Conservation (phyloP, 306 rosid species). For the Vigna angularis region DNA sequence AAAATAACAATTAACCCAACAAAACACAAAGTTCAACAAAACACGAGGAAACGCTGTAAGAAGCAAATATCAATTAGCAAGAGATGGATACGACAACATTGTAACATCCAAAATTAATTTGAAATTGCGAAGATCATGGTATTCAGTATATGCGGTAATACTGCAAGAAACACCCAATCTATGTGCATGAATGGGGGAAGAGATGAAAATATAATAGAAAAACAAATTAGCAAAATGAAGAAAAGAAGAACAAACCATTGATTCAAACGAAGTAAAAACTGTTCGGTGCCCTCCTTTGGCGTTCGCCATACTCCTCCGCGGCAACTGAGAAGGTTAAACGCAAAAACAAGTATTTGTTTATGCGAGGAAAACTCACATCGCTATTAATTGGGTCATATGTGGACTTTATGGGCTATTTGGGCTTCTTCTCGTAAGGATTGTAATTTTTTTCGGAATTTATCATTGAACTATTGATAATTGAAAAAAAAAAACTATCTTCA, state of each 20-base stretch:
- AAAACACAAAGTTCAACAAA: neutral
- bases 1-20: neutral
- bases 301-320: neutral
- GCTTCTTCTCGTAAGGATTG: neutral
- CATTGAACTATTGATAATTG: no score
- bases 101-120: neutral
- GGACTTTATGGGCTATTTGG: neutral
- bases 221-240: neutral
- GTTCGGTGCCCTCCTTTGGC: neutral
- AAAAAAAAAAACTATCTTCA: no score
- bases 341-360: neutral
- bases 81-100: neutral
- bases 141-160: neutral
- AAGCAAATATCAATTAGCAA: neutral
- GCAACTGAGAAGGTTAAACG: neutral
- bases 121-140: neutral
- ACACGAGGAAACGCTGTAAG: neutral
- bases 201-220: neutral
- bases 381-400: neutral
- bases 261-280: neutral
- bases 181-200: neutral
- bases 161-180: neutral
- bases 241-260: neutral
- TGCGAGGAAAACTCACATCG: neutral
- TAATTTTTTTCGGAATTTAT: no score